Percentiles rank a stretch among this genome's conserved stretches.
phyloP scores from a whole-genome alignment of 192 early-diverging fungal genomes.

The Backusella circina region DNA sequence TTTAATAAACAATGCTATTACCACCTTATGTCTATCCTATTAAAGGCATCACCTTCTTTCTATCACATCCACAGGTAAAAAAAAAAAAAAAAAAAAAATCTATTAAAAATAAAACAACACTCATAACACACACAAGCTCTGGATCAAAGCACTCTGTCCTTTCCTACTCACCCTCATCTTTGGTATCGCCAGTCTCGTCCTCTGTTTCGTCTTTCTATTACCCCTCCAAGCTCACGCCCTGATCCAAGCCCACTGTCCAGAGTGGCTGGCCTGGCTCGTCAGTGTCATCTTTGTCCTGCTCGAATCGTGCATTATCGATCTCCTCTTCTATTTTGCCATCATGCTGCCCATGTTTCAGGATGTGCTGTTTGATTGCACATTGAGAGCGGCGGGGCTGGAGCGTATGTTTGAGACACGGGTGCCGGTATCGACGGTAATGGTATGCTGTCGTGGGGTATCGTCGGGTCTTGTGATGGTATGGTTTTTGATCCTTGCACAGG shows the following conservation, averaged over 20 bases:
- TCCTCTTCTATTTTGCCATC: slow-evolving; percentile 60
- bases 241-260: slow-evolving; percentile 42
- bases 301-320: slow-evolving; percentile 44
- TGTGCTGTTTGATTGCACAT: slow-evolving; percentile 49
- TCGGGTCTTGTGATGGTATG: slow-evolving; percentile 36
- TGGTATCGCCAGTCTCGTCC: slow-evolving; percentile 42
- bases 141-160: slow-evolving; percentile 47
- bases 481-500: slow-evolving; percentile 2
- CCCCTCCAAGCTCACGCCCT: slow-evolving; percentile 58
- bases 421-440: slow-evolving; percentile 16
- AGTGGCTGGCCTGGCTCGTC: slow-evolving; percentile 58
- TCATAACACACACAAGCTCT: slow-evolving; percentile 19
- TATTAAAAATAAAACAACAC: too few relatives aligned
- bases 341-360: slow-evolving; percentile 57
- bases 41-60: neutral
- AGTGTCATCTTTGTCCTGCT: slow-evolving; percentile 56
- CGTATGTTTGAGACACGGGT: slow-evolving; percentile 42
- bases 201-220: slow-evolving; percentile 53
- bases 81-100: neutral
- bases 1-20: neutral
- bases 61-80: neutral
- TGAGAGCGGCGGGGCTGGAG: slow-evolving; percentile 41
- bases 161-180: slow-evolving; percentile 47
- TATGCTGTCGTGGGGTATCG: slow-evolving; percentile 46
- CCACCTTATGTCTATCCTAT: neutral